Base-by-base conservation (phyloP, 2,329 filamentous ascomycete genomes). In the Cladosporium sp. region DNA sequence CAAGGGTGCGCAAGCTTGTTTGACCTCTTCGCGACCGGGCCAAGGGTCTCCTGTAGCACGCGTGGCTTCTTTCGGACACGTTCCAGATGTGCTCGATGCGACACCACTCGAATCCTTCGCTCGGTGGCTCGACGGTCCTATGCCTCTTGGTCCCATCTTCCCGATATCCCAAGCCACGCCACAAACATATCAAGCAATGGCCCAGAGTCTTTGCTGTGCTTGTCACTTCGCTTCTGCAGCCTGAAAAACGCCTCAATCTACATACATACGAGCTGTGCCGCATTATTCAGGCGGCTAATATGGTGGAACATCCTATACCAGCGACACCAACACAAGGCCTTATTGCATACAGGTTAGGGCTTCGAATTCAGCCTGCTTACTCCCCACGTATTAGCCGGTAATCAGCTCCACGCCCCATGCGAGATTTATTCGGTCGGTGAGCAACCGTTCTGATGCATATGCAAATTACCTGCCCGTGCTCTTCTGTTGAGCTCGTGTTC, bases 221-320 rank as follows among this genome's bases (percentile, higher is more conserved):
- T 55, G 20, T 55, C 52, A 9, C 19, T 20, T 47, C 52, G 52
- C 52, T 47, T 47, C 39, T 55, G 52, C 40, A 37, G 19, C 32
- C 39, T 28, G 36, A 5, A 3, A n/a, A 25, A 25, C 48, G 48
- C 48, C 45, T 48, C 22, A 17, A 19, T 32, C n/a, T n/a, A n/a
- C n/a, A n/a, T 34, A 22, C 35, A 35, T 34, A 10, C 19, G 28
- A 35, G n/a, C n/a, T 34, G 17, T 48, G 25, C n/a, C 25, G 44
- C n/a, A n/a, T 48, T 24, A 15, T 34, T 12, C 44, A 32, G 28
- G 15, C 44, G 44, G 44, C 44, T 48, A 48, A 48, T 48, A 20
- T 48, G 25, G 44, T 15, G 39, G 24, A 19, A 44, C 22, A 4
- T 45, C 24, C 44, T 15, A 47, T 34, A 20, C 25, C 44, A 32